Conservation (phyloP, 2,329 filamentous ascomycete species). For the Gremmenia infestans region DNA sequence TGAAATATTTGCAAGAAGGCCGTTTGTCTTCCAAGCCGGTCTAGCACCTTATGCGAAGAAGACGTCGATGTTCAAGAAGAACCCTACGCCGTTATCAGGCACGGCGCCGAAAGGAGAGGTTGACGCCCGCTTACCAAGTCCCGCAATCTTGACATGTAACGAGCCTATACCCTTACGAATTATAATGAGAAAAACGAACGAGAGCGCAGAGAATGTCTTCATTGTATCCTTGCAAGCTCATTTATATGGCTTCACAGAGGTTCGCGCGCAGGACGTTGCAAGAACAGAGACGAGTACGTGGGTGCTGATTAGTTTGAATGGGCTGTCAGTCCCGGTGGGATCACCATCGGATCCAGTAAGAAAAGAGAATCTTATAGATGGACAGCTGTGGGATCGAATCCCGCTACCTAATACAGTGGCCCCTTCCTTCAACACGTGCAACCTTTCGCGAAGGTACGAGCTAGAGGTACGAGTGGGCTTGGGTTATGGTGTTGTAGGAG, state of each 20-base stretch:
- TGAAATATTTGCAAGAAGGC: constrained; percentile 79
- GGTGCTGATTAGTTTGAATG: constrained; percentile 67
- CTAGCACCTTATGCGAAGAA: constrained; percentile 30
- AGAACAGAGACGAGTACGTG: constrained; percentile 69
- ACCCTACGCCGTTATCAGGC: constrained; percentile 27
- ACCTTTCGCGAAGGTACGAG: constrained; percentile 76
- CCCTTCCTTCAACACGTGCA: constrained; percentile 84
- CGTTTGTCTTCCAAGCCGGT: constrained; percentile 49
- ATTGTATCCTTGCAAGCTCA: constrained; percentile 77
- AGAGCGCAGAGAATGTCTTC: constrained; percentile 64
- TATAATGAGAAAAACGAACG: constrained; percentile 69
- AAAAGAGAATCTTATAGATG: constrained; percentile 65
- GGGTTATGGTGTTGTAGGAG: constrained; percentile 60
- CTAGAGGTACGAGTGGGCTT: constrained; percentile 77
- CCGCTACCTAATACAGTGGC: constrained; percentile 80
- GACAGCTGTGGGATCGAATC: constrained; percentile 65
- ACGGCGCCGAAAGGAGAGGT: constrained; percentile 69
- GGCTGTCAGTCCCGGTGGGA: constrained; percentile 68
- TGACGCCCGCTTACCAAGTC: constrained; percentile 76
- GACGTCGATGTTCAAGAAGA: constrained; percentile 27
- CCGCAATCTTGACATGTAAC: constrained; percentile 84
- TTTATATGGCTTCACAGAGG: constrained; percentile 71
- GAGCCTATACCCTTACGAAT: constrained; percentile 76
- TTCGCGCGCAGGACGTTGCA: constrained; percentile 71
- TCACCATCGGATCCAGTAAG: constrained; percentile 52